A percentile compares a stretch with the other conserved stretches of the same genome.
phyloP scores from a whole-genome alignment of 768 basidiomycete species.

The Dioszegia crocea region DNA sequence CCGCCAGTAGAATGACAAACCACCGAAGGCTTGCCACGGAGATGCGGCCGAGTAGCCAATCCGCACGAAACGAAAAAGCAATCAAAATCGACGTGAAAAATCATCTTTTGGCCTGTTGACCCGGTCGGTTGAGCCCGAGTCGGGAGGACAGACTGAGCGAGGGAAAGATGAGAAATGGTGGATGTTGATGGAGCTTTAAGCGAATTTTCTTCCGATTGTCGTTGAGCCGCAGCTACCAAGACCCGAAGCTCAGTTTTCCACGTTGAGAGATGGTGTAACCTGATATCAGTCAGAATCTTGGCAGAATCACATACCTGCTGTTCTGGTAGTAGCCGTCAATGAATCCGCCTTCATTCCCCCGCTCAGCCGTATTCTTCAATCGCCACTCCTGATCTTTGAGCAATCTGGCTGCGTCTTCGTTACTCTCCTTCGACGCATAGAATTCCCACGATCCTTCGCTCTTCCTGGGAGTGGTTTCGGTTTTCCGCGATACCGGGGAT shows the following conservation, averaged over 20 bases:
- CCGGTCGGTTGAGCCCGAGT: conserved; percentile 2
- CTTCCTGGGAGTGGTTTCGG: conserved; percentile 6
- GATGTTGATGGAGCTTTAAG: conserved; percentile 23
- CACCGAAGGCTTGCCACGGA: conserved; percentile 82
- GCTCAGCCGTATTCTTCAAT: conserved; percentile 70
- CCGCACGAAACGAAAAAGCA: conserved; percentile 97
- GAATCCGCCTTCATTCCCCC: conserved; percentile 67
- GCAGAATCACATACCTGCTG: conserved; percentile 36
- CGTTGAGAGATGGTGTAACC: conserved; percentile 83
- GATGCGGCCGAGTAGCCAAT: conserved; percentile 68
- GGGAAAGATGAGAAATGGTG: conserved; percentile 24
- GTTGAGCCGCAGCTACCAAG: conserved; percentile 75
- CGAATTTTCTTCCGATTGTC: conserved; percentile 51
- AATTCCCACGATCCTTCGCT: conserved; percentile 53
- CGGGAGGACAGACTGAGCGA: conserved; percentile 39
- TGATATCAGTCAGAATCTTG: conserved; percentile 32
- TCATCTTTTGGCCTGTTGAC: conserved; percentile 53
- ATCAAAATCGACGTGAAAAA: conserved; percentile 65
- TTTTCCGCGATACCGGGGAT: conserved; percentile 20
- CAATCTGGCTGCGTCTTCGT: conserved; percentile 67
- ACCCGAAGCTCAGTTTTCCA: conserved; percentile 87
- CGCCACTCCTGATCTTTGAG: conserved; percentile 86
- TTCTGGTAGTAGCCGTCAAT: conserved; percentile 75
- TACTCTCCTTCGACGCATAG: conserved; percentile 70
- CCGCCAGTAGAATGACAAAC: conserved; percentile 89